phyloP scores from a whole-genome alignment of 129 eudicot species.

The Scalesia atractyloides region DNA sequence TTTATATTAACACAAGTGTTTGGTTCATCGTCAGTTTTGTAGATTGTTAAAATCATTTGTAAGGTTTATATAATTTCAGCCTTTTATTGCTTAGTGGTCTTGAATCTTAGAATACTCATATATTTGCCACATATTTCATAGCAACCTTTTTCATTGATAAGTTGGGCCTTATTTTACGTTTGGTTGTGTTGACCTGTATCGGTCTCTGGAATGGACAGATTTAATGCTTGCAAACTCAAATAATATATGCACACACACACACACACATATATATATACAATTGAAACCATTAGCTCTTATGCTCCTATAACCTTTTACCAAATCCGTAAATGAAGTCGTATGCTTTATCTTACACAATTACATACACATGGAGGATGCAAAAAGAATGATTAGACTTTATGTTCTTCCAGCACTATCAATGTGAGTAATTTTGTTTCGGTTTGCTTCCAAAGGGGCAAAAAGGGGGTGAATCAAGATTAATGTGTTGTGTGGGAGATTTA shows the following conservation, averaged over 20 bases:
- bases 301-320: not conserved
- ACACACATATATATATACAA: not conserved
- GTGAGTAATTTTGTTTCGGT: conserved; percentile 60
- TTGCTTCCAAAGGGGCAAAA: conserved; percentile 74
- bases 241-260: too few relatives aligned
- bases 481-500: conserved; percentile 90
- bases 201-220: too few relatives aligned
- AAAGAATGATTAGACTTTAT: conserved; percentile 61
- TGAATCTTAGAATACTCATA: not conserved
- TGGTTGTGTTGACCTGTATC: too few relatives aligned
- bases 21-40: not conserved
- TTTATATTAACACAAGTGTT: not conserved
- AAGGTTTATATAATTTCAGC: not conserved
- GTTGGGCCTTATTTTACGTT: not conserved
- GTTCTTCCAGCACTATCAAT: conserved; percentile 59
- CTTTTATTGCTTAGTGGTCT: not conserved
- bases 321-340: not conserved
- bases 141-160: not conserved
- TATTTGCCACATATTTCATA: not conserved
- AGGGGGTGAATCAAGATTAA: conserved; percentile 86
- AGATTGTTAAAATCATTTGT: not conserved
- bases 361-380: conserved; percentile 60
- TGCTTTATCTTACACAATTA: not conserved
- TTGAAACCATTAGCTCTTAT: not conserved
- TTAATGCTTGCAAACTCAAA: too few relatives aligned